Percentiles rank a stretch among this genome's conserved stretches.
Evolutionary conservation across 352 stramenopile species (phyloP).

Genomic region (Phytophthora lateralis): DNA sequence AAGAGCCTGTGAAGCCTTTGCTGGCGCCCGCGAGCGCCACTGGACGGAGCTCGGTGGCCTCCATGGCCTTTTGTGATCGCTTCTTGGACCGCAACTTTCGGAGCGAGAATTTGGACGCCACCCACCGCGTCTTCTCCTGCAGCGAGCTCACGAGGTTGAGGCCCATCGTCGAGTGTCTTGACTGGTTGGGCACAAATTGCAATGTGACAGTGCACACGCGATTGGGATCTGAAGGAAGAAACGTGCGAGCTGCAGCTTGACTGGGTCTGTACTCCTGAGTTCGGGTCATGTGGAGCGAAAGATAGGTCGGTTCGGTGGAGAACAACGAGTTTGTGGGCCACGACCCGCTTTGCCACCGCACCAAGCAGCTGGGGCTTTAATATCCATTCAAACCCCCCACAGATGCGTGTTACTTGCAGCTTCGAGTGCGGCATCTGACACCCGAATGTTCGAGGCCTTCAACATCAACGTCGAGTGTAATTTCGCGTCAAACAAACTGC

Average conservation of each 20-base stretch:
- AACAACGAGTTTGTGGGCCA: slow-evolving; percentile 13
- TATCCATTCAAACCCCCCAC: slow-evolving; percentile 20
- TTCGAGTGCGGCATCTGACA: slow-evolving; percentile 6
- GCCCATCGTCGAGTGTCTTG: slow-evolving; percentile 17
- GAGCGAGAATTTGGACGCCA: slow-evolving; percentile 36
- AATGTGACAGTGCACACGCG: slow-evolving; percentile 23
- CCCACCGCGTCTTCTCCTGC: slow-evolving; percentile 37
- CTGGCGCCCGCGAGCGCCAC: slow-evolving; percentile 44
- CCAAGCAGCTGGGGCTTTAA: slow-evolving; percentile 14
- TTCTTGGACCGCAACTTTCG: slow-evolving; percentile 25
- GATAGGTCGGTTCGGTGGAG: slow-evolving; percentile 18
- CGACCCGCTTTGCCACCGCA: slow-evolving; percentile 8
- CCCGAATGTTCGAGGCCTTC: not conserved
- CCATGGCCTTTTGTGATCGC: slow-evolving; percentile 25
- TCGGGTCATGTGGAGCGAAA: too few relatives aligned
- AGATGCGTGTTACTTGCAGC: slow-evolving; percentile 29
- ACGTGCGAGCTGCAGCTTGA: not conserved
- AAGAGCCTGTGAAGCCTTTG: slow-evolving; percentile 40
- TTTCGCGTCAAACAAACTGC: not conserved
- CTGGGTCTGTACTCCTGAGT: not conserved
- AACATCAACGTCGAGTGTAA: slow-evolving; percentile 18
- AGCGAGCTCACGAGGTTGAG: slow-evolving; percentile 30
- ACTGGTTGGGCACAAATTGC: slow-evolving; percentile 19
- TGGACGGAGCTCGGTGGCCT: slow-evolving; percentile 34
- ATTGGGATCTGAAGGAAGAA: slow-evolving; percentile 6